A percentile compares a stretch with the other conserved stretches of the same genome.
Evolutionary conservation across 176 grass and related monocot species (phyloP).

Genomic region (Zoysia japonica): DNA sequence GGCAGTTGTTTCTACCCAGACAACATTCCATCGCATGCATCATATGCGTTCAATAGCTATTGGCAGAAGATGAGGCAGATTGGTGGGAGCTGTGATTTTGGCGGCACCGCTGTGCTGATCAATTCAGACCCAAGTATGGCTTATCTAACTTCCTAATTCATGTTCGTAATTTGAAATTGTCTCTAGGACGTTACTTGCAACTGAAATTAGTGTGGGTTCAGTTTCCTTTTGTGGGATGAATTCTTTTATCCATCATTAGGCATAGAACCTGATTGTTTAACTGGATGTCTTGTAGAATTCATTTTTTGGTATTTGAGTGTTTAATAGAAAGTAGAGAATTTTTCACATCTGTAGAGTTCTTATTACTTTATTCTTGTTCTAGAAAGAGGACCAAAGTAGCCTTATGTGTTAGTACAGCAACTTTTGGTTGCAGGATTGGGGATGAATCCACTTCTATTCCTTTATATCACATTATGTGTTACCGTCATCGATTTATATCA

Average conservation of each 20-base stretch:
- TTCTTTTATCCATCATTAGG: not conserved
- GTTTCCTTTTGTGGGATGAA: not conserved
- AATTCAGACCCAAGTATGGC: constrained; percentile 53
- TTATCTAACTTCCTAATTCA: not conserved
- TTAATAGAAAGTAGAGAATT: not conserved
- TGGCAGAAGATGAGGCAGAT: constrained; percentile 46
- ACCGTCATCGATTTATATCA: not conserved
- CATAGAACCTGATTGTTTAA: not conserved
- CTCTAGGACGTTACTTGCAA: not conserved
- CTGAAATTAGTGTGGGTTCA: not conserved
- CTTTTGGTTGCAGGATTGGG: not conserved
- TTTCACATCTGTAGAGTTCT: not conserved
- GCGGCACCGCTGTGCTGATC: constrained; percentile 39
- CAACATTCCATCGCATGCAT: constrained; percentile 40
- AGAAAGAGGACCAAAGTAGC: not conserved
- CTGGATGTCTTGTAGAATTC: not conserved
- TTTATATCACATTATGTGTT: not conserved
- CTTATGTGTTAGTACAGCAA: not conserved
- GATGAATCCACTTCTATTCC: not conserved
- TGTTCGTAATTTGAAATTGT: not conserved
- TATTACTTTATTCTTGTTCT: not conserved
- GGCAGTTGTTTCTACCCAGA: constrained; percentile 49
- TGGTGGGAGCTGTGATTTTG: constrained; percentile 53
- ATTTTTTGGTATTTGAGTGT: not conserved
- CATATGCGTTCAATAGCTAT: constrained; percentile 54